Evolutionary conservation across 2,329 filamentous ascomycete species (phyloP), one percentile per base, ranked within the genome.

Genomic region (Colletotrichum falcatum): DNA sequence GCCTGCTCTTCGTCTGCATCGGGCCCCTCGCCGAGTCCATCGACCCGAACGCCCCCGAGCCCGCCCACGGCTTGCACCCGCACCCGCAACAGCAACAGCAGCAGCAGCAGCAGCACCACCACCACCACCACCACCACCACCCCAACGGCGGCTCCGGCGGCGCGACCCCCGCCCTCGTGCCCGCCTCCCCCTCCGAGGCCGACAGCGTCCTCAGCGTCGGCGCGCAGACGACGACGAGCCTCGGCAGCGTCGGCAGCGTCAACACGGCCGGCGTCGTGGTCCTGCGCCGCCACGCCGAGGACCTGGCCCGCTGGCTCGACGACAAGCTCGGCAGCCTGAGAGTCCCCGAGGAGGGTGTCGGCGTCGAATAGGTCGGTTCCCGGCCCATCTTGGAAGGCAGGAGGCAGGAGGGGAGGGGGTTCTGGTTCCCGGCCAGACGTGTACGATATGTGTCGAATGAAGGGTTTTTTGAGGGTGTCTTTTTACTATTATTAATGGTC

Each of bases 1-100:
- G 88, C 23, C 82, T 91, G 55, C 81, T 91, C 46, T 89, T 91
- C 73, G 86, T 91, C 56, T 89, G 87, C 74, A 84, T 91, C 49
- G 89, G 88, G 0, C 83, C 86, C 1, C 76, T 82, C 3, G 75
- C 79, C 66, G 76, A 78, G 56, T 46, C 60, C 6, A 67, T 67
- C 12, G 77, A 75, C 51, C 65, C 66, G 23, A 54, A 58, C 53
- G 72, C 69, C 46, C 28, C 30, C 46, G 46, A 61, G 28, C 73
- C 75, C 42, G n/a, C 44, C 20, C 44, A 46, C n/a, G 44, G 44
- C 44, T 8, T 46, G 3, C 42, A 46, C 9, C n/a, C 42, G 42
- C 42, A n/a, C n/a, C n/a, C n/a, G n/a, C n/a, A n/a, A n/a, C n/a
- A n/a, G n/a, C n/a, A n/a, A n/a, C n/a, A n/a, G n/a, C n/a, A 44